These are phyloP conservation scores for Porodaedalea pini DNA, from an alignment of 1,284 basidiomycete genomes.

Conservation along the genomic window DNA sequence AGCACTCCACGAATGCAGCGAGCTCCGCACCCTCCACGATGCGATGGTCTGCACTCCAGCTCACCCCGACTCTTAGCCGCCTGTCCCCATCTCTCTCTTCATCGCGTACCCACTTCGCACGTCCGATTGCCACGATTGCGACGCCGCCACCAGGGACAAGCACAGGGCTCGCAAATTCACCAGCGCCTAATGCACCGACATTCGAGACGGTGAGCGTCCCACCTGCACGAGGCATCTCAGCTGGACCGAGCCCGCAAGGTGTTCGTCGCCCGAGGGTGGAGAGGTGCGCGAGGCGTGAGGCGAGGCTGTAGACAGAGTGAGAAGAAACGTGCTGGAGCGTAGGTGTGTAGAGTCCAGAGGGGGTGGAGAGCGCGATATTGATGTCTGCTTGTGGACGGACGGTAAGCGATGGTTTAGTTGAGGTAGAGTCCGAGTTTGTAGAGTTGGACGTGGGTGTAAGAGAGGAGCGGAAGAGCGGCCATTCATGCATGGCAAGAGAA, in stretches of 20 bases:
- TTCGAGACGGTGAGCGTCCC: constrained; percentile 88
- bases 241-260: constrained; percentile 58
- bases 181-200: constrained; percentile 76
- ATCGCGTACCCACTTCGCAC: constrained; percentile 82
- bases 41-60: constrained; percentile 89
- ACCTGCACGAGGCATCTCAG: constrained; percentile 63
- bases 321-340: constrained; percentile 65
- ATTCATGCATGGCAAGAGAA: constrained; percentile 74
- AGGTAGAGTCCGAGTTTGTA: constrained; percentile 21
- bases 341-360: constrained; percentile 85
- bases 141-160: constrained; percentile 87
- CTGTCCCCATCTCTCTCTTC: constrained; percentile 49
- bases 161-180: constrained; percentile 72
- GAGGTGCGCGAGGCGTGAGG: constrained; percentile 58
- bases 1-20: constrained; percentile 85
- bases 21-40: constrained; percentile 92
- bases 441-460: constrained; percentile 44
- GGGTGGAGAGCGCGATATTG: constrained; percentile 74
- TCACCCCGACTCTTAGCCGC: constrained; percentile 71
- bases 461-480: constrained; percentile 77
- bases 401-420: constrained; percentile 57
- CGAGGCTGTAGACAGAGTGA: constrained; percentile 61
- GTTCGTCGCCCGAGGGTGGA: constrained; percentile 62
- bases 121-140: constrained; percentile 86
- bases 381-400: constrained; percentile 72